Base-by-base conservation (phyloP, 73 alveolate genomes). In the Paramecium tetraurelia region DNA sequence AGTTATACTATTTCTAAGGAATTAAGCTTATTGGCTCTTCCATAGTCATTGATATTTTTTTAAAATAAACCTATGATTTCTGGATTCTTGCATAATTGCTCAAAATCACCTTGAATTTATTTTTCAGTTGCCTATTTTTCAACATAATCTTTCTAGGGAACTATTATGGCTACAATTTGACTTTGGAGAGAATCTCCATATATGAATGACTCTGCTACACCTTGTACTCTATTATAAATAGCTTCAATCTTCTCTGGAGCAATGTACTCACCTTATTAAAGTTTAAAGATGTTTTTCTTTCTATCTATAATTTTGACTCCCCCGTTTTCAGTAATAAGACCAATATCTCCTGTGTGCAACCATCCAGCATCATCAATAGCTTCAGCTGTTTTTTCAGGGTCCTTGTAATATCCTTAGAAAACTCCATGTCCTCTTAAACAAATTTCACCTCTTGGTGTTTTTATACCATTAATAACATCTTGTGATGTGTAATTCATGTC, bases 201-300 rank as follows among this genome's bases (percentile, higher is more conserved):
- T 11, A 97, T 98, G 48, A 95, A 98, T 85, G 95, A 93, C 80
- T 97, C 97, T 12, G 95, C 86, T 22, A 98, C 97, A 21, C 94
- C 93, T 24, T 86, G 50, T 80, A 97, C 93, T 76, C 97, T 83
- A 21, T 58, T 93, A 83, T 95, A 96, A 27, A 95, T 86, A 41
- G 95, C 95, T 94, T 98, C 99, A 14, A 98, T 72, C 85, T 98
- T 98, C 85, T 98, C 99, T 7, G 99, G 99, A 3, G 99, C 99
- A 41, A 98, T 97, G 80, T 97, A 98, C 63, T 98, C 99, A 31
- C 99, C 99, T 92, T 98, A 98, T n/a, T 95, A 80, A 8, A 98
- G 93, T 93, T 98, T 98, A 93, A 97, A 98, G 70, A 98, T 96
- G 93, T 96, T 98, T 95, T 98, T 98, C 93, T 97, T 99, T 89